Evolutionary conservation across 768 basidiomycete genomes (phyloP), one percentile per base, ranked within the genome.

Genomic region (Tephrocybe rancida): DNA sequence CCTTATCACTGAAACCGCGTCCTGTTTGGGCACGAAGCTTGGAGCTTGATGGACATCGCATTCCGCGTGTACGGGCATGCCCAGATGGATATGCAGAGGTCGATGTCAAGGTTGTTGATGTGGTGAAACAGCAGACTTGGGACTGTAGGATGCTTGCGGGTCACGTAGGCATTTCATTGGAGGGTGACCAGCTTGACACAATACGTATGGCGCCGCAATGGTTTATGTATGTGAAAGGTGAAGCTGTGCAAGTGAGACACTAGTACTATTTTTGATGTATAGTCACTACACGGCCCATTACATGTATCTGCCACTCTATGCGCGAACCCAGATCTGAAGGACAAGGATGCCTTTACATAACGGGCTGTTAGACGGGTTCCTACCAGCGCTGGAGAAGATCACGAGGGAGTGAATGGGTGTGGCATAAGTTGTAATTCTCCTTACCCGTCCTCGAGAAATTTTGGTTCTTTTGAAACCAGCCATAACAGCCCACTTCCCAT

Each of bases 101-200:
- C 42, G 46, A 52, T 14, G 34, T 57, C n/a, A 16, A 22, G 18
- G 50, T 52, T 10, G 32, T 39, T 29, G 64, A 65, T 19, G 56
- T 50, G 1, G 54, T 41, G 5, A 49, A 46, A 9, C 6, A 21
- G 24, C 27, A 53, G 22, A 37, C 35, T 3, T 43, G 26, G 4
- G 58, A 64, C 9, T 69, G 64, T 29, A 39, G 59, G 11, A 60
- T 69, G 60, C 55, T 64, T 42, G 56, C 62, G 5, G 64, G 66
- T 5, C 64, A 63, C 54, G 21, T 61, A 34, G 54, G 56, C 5
- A 51, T 47, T n/a, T 32, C 25, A 1, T 32, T 58, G 24, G 54
- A 44, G 11, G 58, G 56, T 5, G 38, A 45, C 5, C n/a, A 42
- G 3, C 22, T 34, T 8, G 61, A 61, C 30, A 57, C 56, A 2